A percentile compares a stretch with the other conserved stretches of the same genome.
These are phyloP conservation scores for Agroathelia rolfsii DNA, from an alignment of 1,284 basidiomycete genomes.

Conservation along the genomic window DNA sequence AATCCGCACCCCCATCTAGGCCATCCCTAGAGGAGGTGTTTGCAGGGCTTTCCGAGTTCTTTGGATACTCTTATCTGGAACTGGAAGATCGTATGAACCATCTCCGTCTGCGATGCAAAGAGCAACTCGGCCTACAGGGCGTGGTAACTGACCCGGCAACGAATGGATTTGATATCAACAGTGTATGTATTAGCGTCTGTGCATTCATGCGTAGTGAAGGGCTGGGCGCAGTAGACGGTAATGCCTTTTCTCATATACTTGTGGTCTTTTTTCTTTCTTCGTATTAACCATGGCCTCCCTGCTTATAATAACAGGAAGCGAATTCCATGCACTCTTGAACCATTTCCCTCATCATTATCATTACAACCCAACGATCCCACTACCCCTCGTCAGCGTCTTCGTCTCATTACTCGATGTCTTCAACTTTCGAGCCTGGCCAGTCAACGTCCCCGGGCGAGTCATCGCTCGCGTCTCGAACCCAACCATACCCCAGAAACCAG, in stretches of 20 bases:
- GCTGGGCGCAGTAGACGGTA: slow-evolving; percentile 30
- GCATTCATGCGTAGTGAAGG: slow-evolving; percentile 35
- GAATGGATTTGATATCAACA: no score
- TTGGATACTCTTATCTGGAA: slow-evolving; percentile 28
- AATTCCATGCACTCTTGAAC: slow-evolving; percentile 34
- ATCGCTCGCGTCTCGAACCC: slow-evolving; percentile 33
- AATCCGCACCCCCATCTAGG: no score
- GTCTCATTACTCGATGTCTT: slow-evolving; percentile 39
- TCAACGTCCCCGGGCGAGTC: slow-evolving; percentile 47
- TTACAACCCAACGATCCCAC: slow-evolving; percentile 41
- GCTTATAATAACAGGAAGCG: slow-evolving; percentile 13
- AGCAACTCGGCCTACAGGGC: no score
- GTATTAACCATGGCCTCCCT: slow-evolving; percentile 11
- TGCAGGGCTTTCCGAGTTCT: slow-evolving; percentile 45
- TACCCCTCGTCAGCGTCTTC: slow-evolving; percentile 53
- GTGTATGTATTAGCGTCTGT: slow-evolving; percentile 33
- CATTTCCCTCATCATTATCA: slow-evolving; percentile 50
- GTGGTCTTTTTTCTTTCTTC: not conserved
- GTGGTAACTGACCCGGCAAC: no score
- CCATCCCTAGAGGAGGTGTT: slow-evolving; percentile 23
- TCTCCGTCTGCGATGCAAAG: slow-evolving; percentile 14
- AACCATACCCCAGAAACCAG: slow-evolving; percentile 20
- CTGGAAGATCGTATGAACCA: slow-evolving; percentile 19
- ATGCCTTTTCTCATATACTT: slow-evolving; percentile 11
- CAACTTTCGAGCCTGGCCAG: slow-evolving; percentile 40